Conservation (phyloP, 257 asterid genomes). For the Fraxinus cuspidata region DNA sequence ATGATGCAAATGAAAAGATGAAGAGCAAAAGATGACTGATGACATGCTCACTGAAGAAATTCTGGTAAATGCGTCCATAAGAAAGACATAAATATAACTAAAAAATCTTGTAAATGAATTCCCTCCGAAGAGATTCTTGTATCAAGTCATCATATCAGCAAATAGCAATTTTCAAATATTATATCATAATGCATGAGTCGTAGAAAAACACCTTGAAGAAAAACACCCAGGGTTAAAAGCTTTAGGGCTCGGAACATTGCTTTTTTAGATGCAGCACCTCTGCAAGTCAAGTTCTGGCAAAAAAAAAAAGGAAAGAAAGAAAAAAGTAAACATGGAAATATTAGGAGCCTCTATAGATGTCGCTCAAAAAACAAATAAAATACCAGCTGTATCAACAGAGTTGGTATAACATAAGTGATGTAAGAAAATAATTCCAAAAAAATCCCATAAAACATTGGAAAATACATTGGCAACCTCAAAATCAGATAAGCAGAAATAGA, state of each 20-base stretch:
- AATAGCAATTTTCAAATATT: background rate
- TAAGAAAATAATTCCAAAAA: background rate
- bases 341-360: background rate
- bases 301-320: conserved; percentile 18
- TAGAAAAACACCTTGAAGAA: conserved; percentile 58
- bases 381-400: background rate
- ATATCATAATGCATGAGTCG: background rate
- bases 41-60: conserved; percentile 1
- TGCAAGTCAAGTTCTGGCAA: conserved; percentile 47
- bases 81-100: conserved; percentile 4
- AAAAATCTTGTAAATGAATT: background rate
- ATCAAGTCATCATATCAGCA: conserved; percentile 11
- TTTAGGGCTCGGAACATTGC: conserved; percentile 48
- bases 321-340: conserved; percentile 18
- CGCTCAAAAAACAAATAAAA: background rate
- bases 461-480: background rate
- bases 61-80: background rate
- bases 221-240: conserved; percentile 56
- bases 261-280: conserved; percentile 50
- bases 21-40: background rate
- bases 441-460: background rate
- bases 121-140: background rate
- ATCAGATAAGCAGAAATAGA: background rate
- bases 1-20: background rate
- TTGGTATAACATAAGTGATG: background rate